phyloP scores from a whole-genome alignment of 73 alveolate genomes.

The Paramecium caudatum region DNA sequence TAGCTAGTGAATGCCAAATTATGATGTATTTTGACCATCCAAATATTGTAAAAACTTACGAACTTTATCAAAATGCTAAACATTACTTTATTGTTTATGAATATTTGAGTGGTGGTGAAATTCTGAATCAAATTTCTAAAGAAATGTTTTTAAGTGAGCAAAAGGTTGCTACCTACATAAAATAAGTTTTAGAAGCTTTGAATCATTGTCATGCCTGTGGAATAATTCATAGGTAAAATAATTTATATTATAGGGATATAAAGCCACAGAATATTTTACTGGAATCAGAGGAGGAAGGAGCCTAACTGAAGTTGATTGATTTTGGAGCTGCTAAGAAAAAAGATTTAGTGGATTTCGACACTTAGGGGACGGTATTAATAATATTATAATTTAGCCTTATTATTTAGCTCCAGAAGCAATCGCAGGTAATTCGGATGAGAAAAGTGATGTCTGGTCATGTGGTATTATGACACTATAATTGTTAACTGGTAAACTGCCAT shows the following conservation, averaged over 20 bases:
- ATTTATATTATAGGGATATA: conserved; percentile 75
- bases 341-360: conserved; percentile 79
- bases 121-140: conserved; percentile 84
- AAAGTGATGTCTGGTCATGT: conserved; percentile 95
- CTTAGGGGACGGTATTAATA: conserved; percentile 86
- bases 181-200: conserved; percentile 95
- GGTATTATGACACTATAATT: conserved; percentile 94
- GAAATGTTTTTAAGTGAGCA: conserved; percentile 80
- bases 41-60: conserved; percentile 73
- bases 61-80: conserved; percentile 73
- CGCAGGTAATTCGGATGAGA: conserved; percentile 80
- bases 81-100: conserved; percentile 75
- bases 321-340: conserved; percentile 90
- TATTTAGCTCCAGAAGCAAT: conserved; percentile 92
- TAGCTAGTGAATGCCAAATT: neutral
- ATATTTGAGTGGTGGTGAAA: conserved; percentile 83
- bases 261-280: conserved; percentile 92
- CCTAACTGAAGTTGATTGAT: conserved; percentile 90
- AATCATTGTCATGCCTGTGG: conserved; percentile 95
- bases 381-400: conserved; percentile 72
- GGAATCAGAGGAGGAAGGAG: conserved; percentile 83
- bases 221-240: conserved; percentile 89
- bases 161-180: conserved; percentile 89
- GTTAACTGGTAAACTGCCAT: conserved; percentile 96
- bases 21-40: conserved; percentile 78